Conservation (phyloP, 2,329 filamentous ascomycete species). For the Ophiocordyceps camponoti-saundersi region DNA sequence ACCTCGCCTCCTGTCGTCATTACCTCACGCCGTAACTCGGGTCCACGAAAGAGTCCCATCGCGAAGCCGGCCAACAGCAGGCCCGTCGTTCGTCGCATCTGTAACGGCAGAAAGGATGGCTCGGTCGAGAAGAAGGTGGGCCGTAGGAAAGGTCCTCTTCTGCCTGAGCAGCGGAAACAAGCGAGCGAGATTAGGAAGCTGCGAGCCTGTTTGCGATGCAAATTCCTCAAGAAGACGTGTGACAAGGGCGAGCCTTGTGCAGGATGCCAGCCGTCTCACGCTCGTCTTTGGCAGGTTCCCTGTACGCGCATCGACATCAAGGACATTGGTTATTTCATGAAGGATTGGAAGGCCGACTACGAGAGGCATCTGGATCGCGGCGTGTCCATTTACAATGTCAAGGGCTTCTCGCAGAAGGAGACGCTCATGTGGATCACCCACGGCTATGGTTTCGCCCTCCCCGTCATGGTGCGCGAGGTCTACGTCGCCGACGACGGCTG, state of each 20-base stretch:
- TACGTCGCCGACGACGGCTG: constrained; percentile 84
- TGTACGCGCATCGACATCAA: constrained; percentile 98
- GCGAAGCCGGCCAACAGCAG: constrained; percentile 57
- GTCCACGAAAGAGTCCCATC: constrained; percentile 58
- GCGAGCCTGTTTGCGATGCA: constrained; percentile 84
- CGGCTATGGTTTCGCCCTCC: constrained; percentile 83
- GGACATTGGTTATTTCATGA: constrained; percentile 97
- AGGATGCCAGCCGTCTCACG: constrained; percentile 89
- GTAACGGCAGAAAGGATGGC: constrained; percentile 61
- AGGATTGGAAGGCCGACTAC: constrained; percentile 96
- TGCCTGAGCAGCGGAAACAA: constrained; percentile 89
- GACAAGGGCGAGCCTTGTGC: constrained; percentile 94
- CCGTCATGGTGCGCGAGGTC: constrained; percentile 85
- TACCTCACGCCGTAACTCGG: constrained; percentile 46
- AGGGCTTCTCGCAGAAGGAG: constrained; percentile 56
- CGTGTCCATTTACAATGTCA: constrained; percentile 89
- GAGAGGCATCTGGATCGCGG: constrained; percentile 76
- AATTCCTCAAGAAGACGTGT: constrained; percentile 98
- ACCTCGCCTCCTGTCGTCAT: constrained; percentile 45
- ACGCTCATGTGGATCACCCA: constrained; percentile 82
- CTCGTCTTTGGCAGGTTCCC: constrained; percentile 89
- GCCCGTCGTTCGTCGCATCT: constrained; percentile 65
- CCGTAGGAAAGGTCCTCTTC: constrained; percentile 71
- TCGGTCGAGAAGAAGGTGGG: constrained; percentile 81
- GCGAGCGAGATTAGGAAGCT: constrained; percentile 94